phyloP scores from a whole-genome alignment of 2,329 filamentous ascomycete species.

The Sclerotinia minor region DNA sequence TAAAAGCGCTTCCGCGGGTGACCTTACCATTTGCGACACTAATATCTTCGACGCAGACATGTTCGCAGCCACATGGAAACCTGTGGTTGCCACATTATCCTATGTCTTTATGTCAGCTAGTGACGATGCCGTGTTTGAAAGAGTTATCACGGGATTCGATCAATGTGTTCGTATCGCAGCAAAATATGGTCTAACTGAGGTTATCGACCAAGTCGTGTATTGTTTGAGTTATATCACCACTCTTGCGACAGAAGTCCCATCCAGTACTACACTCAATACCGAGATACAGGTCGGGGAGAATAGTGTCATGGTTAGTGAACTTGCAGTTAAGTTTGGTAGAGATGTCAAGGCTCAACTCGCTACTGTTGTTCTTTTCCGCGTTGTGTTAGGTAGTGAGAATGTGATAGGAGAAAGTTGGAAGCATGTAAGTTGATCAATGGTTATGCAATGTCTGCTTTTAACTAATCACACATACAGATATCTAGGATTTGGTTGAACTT shows the following conservation, averaged over 20 bases:
- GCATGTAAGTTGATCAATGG: constrained; percentile 56
- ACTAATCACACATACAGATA: constrained; percentile 54
- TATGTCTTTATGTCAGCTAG: constrained; percentile 99
- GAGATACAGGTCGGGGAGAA: constrained; percentile 91
- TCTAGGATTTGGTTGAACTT: constrained; percentile 92
- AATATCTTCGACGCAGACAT: constrained; percentile 97
- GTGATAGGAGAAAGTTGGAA: constrained; percentile 77
- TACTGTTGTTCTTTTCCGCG: constrained; percentile 90
- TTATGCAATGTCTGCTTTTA: constrained; percentile 43
- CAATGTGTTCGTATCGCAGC: constrained; percentile 93
- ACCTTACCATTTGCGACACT: constrained; percentile 77
- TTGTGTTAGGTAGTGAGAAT: constrained; percentile 81
- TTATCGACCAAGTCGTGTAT: constrained; percentile 88
- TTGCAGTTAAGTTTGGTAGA: constrained; percentile 91
- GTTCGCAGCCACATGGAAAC: constrained; percentile 94
- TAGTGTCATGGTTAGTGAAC: constrained; percentile 97
- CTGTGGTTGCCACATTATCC: constrained; percentile 89
- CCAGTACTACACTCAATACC: constrained; percentile 87
- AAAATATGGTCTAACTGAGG: constrained; percentile 78
- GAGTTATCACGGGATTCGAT: constrained; percentile 91
- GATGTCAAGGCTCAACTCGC: constrained; percentile 93
- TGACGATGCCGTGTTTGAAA: constrained; percentile 91
- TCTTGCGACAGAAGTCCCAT: constrained; percentile 70
- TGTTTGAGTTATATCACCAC: constrained; percentile 90
- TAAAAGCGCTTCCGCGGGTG: constrained; percentile 75